Evolutionary conservation across 2,329 filamentous ascomycete species (phyloP).

Genomic region (Knoxdaviesia capensis): DNA sequence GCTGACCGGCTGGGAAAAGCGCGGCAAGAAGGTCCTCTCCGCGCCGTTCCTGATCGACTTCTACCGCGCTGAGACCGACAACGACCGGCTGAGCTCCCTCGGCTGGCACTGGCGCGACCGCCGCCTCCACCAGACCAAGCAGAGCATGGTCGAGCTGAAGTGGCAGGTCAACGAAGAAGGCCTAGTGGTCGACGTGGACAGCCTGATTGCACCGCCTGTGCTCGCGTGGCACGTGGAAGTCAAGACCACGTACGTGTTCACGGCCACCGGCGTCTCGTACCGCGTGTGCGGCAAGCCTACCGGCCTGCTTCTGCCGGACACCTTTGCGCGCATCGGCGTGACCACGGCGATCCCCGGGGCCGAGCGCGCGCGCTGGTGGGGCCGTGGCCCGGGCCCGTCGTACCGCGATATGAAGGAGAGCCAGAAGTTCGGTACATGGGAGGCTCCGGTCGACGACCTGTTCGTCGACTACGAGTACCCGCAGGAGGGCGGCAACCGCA

Average conservation of each 20-base stretch:
- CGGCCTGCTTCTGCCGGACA: slow-evolving; percentile 28
- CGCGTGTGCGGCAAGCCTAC: slow-evolving; percentile 25
- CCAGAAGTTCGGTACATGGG: slow-evolving; percentile 35
- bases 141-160: slow-evolving; percentile 17
- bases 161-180: slow-evolving; percentile 13
- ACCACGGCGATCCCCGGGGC: slow-evolving; percentile 21
- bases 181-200: slow-evolving; percentile 22
- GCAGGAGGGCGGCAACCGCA: slow-evolving; percentile 46
- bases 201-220: slow-evolving; percentile 39
- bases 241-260: slow-evolving; percentile 33
- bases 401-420: slow-evolving; percentile 46
- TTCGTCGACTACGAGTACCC: slow-evolving; percentile 46
- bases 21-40: slow-evolving; percentile 19
- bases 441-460: slow-evolving; percentile 24
- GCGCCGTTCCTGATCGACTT: slow-evolving; percentile 28
- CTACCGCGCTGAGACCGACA: slow-evolving; percentile 47
- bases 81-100: slow-evolving; percentile 34
- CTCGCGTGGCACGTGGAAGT: slow-evolving; percentile 38
- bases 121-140: slow-evolving; percentile 23
- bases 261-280: slow-evolving; percentile 24
- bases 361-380: slow-evolving; percentile 37
- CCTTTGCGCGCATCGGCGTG: slow-evolving; percentile 43
- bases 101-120: slow-evolving; percentile 35
- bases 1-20: slow-evolving; percentile 18
- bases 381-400: slow-evolving; percentile 43